Percentiles rank a stretch among this genome's conserved stretches.
phyloP scores from a whole-genome alignment of 169 alveolate genomes.

The Plasmodium ovale region DNA sequence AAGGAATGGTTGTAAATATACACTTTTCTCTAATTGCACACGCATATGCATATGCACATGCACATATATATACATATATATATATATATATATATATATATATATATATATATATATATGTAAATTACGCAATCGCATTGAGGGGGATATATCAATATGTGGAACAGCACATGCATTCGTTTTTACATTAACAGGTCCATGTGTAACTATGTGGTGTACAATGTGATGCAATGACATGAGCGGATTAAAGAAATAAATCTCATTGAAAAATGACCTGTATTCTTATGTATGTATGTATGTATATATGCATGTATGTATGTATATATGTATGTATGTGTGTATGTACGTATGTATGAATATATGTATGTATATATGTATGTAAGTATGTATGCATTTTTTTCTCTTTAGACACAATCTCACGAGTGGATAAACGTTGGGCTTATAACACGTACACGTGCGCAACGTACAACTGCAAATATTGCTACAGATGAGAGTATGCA shows the following conservation, averaged over 20 bases:
- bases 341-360: slow-evolving; percentile 20
- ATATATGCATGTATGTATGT: slow-evolving; percentile 14
- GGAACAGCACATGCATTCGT: slow-evolving; percentile 23
- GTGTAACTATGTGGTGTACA: slow-evolving; percentile 6
- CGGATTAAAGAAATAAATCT: slow-evolving; percentile 44
- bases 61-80: background rate
- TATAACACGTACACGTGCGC: too few relatives aligned
- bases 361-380: slow-evolving; percentile 7
- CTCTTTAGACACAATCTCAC: too few relatives aligned
- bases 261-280: slow-evolving; percentile 4
- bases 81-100: background rate
- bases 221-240: background rate
- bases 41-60: background rate
- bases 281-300: slow-evolving; percentile 1
- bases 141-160: slow-evolving; percentile 21
- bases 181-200: slow-evolving; percentile 16
- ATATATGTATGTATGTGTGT: background rate
- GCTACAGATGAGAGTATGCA: too few relatives aligned
- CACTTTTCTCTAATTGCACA: background rate
- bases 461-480: too few relatives aligned
- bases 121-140: too few relatives aligned
- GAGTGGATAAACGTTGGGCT: too few relatives aligned
- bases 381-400: background rate
- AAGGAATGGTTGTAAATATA: slow-evolving; percentile 24
- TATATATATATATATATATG: background rate